Evolutionary conservation across 1,139 yeast genomes (phyloP), one percentile per base, ranked within the genome.

Genomic region (Geotrichum klebahnii): DNA sequence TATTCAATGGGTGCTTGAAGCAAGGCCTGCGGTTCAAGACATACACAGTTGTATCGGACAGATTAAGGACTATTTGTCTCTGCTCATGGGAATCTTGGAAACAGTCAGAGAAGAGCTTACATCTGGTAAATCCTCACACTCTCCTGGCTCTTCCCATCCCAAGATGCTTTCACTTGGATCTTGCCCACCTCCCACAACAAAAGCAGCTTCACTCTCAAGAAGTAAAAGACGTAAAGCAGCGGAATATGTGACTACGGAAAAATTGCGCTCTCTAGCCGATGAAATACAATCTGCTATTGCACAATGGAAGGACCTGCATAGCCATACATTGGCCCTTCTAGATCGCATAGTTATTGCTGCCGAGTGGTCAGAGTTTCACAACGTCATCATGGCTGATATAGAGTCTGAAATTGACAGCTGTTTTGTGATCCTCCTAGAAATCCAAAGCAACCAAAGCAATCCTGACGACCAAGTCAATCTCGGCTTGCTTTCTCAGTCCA

Each of bases 321-420:
- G 71, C 45, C 57, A 66, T 40, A 56, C 75, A 5, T 61, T 71
- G 4, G 56, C 67, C 1, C 62, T 73, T 31, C 77, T 79, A 58
- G 66, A 67, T 37, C 72, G 71, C 47, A 68, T 81, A 12, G 84
- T 79, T 53, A 67, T 82, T 5, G 74, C 84, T 1, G 68, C 75
- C 10, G 82, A 80, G 55, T 82, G 76, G 66, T 68, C 73, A 49
- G 94, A 84, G 58, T 70, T 84, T 34, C 73, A 72, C 47, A 72
- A 72, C 41, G 68, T 69, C 33, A 78, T 82, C 19, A 72, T 84
- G 55, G 69, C 69, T 12, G 74, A 82, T 0, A 71, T 83, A 28
- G 73, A 73, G 32, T 62, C 63, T 16, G 85, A 82, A 55, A 70
- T 81, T 16, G 75, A 72, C 42, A 66, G 65, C 16, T 79, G 82